Evolutionary conservation across 148 eudicot species (phyloP).

Genomic region (Polygonum maritimum): DNA sequence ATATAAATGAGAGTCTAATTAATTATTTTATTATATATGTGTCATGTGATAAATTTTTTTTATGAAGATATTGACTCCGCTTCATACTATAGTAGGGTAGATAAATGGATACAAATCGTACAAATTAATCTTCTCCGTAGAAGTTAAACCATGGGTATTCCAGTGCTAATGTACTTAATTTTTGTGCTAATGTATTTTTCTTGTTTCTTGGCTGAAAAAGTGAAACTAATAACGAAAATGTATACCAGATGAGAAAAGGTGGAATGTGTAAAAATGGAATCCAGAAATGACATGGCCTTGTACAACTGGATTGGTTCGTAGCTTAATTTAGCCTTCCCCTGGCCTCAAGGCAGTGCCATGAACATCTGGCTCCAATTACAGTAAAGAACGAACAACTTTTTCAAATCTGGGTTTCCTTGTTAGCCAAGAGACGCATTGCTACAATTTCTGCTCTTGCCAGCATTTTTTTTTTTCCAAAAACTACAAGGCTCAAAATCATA

Average conservation of each 20-base stretch:
- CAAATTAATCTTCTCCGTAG: too few species aligned
- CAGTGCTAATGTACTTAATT: too few species aligned
- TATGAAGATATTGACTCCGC: too few species aligned
- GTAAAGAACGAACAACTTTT: neutral
- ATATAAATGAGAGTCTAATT: too few species aligned
- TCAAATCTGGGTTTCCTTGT: neutral
- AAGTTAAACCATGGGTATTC: too few species aligned
- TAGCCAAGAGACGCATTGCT: neutral
- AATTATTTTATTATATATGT: too few species aligned
- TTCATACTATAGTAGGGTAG: too few species aligned
- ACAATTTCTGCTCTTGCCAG: neutral
- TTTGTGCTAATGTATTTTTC: too few species aligned
- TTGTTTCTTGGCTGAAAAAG: neutral
- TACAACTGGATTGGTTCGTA: neutral
- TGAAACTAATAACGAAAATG: neutral
- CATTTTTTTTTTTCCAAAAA: neutral
- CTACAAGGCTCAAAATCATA: neutral
- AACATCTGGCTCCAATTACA: neutral
- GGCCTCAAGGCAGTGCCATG: neutral
- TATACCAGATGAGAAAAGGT: neutral
- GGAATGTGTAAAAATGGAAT: neutral
- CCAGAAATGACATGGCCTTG: neutral
- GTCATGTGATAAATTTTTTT: too few species aligned
- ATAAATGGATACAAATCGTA: too few species aligned
- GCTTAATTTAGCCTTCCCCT: neutral